Conservation (phyloP, 768 basidiomycete genomes). For the Hericium alpestre region DNA sequence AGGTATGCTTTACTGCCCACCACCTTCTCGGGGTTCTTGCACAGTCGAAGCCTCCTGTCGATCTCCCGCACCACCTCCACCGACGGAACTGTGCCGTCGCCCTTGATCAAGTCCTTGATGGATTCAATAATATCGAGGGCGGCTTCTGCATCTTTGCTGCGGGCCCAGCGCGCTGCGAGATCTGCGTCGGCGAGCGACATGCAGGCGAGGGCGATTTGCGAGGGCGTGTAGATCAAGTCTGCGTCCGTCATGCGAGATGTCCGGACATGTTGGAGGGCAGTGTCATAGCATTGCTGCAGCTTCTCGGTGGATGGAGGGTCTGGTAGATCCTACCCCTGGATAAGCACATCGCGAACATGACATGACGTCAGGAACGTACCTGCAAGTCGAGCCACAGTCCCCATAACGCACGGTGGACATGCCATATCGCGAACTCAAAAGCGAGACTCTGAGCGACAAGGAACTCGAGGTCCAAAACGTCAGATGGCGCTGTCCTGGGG, state of each 20-base stretch:
- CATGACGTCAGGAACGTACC: conserved; percentile 31
- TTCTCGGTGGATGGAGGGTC: conserved; percentile 35
- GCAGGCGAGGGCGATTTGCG: conserved; percentile 84
- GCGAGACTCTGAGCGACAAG: conserved; percentile 87
- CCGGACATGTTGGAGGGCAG: conserved; percentile 56
- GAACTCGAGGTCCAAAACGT: conserved; percentile 92
- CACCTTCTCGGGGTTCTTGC: conserved; percentile 95
- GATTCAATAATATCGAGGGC: conserved; percentile 33
- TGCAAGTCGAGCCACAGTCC: conserved; percentile 84
- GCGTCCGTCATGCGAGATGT: conserved; percentile 83
- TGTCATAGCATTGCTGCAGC: conserved; percentile 50
- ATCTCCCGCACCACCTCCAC: conserved; percentile 81
- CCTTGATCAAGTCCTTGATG: conserved; percentile 47
- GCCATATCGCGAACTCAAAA: conserved; percentile 93
- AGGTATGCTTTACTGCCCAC: conserved; percentile 79
- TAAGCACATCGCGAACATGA: conserved; percentile 7
- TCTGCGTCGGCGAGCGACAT: conserved; percentile 55
- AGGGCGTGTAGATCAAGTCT: conserved; percentile 85
- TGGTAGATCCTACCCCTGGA: conserved; percentile 41
- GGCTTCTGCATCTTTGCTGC: conserved; percentile 28
- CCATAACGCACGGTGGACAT: conserved; percentile 80
- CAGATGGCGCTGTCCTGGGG: conserved; percentile 66
- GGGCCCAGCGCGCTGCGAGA: conserved; percentile 52
- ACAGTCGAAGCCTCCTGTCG: conserved; percentile 74
- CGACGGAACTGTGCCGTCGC: conserved; percentile 53